These are phyloP conservation scores for Penicillium aurantiogriseum DNA, from an alignment of 2,329 filamentous ascomycete genomes.

Conservation along the genomic window DNA sequence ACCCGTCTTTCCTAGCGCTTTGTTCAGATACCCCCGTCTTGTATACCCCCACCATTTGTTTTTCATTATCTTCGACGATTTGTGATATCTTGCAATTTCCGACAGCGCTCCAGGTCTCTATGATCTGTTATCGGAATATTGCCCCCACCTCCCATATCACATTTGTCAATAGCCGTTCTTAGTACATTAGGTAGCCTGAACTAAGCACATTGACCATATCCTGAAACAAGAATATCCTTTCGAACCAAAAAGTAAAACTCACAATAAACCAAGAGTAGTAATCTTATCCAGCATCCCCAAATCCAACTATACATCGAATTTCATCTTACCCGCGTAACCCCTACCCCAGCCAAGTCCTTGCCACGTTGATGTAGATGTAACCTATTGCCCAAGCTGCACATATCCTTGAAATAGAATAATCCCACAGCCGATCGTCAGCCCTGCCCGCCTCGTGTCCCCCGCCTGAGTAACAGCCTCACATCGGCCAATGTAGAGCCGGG, in stretches of 20 bases:
- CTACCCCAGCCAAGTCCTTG: background rate
- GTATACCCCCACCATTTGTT: conserved; percentile 12
- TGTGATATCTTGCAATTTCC: background rate
- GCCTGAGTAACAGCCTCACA: background rate
- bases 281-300: background rate
- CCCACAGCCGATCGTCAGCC: conserved; percentile 9
- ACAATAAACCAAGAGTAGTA: background rate
- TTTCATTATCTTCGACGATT: background rate
- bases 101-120: background rate
- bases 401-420: conserved; percentile 1
- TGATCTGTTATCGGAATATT: background rate
- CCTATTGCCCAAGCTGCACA: background rate
- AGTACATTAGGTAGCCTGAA: conserved; percentile 8
- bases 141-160: conserved; percentile 7
- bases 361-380: conserved; percentile 10
- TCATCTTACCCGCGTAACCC: background rate
- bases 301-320: background rate
- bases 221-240: background rate
- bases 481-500: background rate
- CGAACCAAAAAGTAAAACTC: background rate
- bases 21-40: conserved; percentile 20
- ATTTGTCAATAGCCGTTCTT: conserved; percentile 3
- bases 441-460: conserved; percentile 12
- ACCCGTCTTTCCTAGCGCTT: conserved; percentile 18
- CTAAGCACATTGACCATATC: conserved; percentile 1